Evolutionary conservation across 2,329 filamentous ascomycete species (phyloP), one percentile per base, ranked within the genome.

Genomic region (Curvularia spicifera): DNA sequence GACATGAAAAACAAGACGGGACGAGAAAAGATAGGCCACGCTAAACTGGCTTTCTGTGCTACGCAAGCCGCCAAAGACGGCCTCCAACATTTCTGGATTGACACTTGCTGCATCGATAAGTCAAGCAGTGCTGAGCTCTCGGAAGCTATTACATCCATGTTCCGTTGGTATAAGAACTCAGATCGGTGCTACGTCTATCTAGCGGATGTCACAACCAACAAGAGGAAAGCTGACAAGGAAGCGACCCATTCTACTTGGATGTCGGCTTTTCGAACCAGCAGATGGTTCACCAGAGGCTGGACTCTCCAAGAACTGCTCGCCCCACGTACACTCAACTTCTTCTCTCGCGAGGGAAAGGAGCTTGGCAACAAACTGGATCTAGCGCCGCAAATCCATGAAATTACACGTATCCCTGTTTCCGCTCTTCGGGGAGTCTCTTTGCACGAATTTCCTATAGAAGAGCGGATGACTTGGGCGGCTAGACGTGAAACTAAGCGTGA

Each of bases 91-190:
- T 42, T 42, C 39, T 42, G 39, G 39, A 42, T 42, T 12, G 64
- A 66, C 26, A 66, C 50, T 18, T 66, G 59, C 45, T 63, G 61
- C 42, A 67, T 65, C 50, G 56, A 68, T 50, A 66, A 66, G 39
- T 51, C 51, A 8, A 61, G 51, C 28, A 52, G 50, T 39, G 51
- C 60, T 1, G 54, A 66, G 37, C 51, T 63, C 6, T n/a, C 39
- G 22, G 51, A 65, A 46, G 58, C 63, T 6, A 64, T 66, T 45
- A 66, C 64, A 33, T 65, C 59, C 9, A 66, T 66, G 57, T 64
- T 40, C 31, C 28, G 29, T n/a, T 66, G 52, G 52, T 66, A 66
- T 33, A 24, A 47, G 18, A 35, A 56, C 12, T 46, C 59, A 9
- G 29, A 40, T 10, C 28, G 52, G 2, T 66, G 63, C 39, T 60